Percentiles rank a stretch among this genome's conserved stretches.
These are phyloP conservation scores for Hypomyces perniciosus DNA, from an alignment of 2,329 filamentous ascomycete genomes.

Conservation along the genomic window DNA sequence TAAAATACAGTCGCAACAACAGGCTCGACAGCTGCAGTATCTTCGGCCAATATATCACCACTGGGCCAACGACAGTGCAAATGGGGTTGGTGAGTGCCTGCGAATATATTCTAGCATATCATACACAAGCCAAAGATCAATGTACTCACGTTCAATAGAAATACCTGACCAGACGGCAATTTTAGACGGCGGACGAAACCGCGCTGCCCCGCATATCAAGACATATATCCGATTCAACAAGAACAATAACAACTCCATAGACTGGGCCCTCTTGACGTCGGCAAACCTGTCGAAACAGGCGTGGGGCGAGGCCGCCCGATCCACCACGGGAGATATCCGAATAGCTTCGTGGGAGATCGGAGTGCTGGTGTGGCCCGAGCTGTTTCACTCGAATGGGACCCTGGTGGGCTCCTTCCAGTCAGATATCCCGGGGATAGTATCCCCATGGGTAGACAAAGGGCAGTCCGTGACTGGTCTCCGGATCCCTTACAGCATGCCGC, in stretches of 20 bases:
- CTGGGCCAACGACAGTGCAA: conserved; percentile 60
- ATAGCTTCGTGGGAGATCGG: conserved; percentile 81
- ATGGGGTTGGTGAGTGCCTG: conserved; percentile 26
- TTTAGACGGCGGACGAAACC: conserved; percentile 52
- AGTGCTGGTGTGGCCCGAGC: conserved; percentile 72
- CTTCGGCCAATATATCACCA: conserved; percentile 65
- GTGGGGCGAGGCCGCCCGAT: conserved; percentile 64
- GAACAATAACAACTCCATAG: conserved; percentile 45
- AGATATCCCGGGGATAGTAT: conserved; percentile 42
- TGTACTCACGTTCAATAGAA: conserved; percentile 17
- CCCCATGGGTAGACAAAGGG: conserved; percentile 16
- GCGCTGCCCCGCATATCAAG: conserved; percentile 82
- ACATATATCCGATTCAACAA: conserved; percentile 67
- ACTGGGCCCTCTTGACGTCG: conserved; percentile 85
- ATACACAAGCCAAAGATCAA: neutral
- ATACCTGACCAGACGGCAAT: conserved; percentile 18
- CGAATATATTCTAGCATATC: neutral
- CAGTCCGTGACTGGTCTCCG: conserved; percentile 57
- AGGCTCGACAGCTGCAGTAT: conserved; percentile 68
- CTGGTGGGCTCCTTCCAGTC: conserved; percentile 67
- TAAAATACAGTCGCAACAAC: conserved; percentile 63
- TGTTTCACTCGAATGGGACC: conserved; percentile 40
- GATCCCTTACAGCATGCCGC: conserved; percentile 76
- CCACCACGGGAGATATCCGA: conserved; percentile 53
- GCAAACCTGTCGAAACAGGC: conserved; percentile 88